These are phyloP conservation scores for Leishmania lainsoni DNA, from an alignment of 208 protist species.

Conservation along the genomic window DNA sequence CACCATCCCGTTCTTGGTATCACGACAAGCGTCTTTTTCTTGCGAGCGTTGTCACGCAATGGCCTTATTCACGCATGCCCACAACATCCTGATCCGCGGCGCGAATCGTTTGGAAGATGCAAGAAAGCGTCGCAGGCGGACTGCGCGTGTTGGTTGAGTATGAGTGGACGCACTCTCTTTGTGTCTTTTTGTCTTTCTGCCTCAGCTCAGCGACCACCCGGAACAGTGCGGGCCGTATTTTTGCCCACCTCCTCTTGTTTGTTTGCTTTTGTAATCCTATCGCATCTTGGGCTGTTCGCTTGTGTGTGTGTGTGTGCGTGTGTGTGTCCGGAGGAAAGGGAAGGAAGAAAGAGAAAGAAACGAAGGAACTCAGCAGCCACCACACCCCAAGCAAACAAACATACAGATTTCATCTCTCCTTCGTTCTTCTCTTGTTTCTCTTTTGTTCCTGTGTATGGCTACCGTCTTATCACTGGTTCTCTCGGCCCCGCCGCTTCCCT, in stretches of 20 bases:
- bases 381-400: not conserved
- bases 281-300: not conserved
- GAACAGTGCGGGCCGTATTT: not conserved
- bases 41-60: not conserved
- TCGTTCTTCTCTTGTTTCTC: not conserved
- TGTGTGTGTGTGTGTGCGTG: no score
- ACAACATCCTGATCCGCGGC: not conserved
- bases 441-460: not conserved
- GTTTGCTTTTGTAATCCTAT: slow-evolving; percentile 1
- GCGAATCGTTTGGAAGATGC: not conserved
- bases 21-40: not conserved
- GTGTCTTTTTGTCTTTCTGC: not conserved
- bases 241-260: not conserved
- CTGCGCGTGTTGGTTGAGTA: not conserved
- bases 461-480: not conserved
- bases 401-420: not conserved
- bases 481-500: not conserved
- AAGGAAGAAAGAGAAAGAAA: not conserved
- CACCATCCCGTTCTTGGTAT: not conserved
- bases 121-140: not conserved
- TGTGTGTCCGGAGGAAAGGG: not conserved
- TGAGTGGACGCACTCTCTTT: not conserved
- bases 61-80: not conserved
- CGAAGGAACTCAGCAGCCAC: not conserved
- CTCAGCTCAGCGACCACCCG: not conserved